A percentile compares a stretch with the other conserved stretches of the same genome.
These are phyloP conservation scores for Spergularia azorica DNA, from an alignment of 179 eudicot genomes.

Conservation along the genomic window DNA sequence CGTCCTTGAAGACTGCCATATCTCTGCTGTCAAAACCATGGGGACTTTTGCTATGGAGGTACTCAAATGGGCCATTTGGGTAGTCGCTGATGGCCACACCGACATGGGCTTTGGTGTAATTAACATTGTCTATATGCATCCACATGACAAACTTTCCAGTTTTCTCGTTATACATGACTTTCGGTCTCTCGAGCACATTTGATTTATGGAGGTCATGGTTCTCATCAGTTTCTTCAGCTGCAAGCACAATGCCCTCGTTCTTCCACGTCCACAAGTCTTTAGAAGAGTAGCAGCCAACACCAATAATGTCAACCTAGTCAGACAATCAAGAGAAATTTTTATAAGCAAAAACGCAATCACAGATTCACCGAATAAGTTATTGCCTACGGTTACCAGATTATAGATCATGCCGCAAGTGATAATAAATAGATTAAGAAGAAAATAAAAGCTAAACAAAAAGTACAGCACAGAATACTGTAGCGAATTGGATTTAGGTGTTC, in stretches of 20 bases:
- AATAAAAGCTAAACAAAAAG: too few relatives aligned
- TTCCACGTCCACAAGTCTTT: conserved; percentile 97
- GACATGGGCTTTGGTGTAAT: conserved; percentile 87
- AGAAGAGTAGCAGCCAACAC: conserved; percentile 97
- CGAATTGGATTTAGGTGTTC: too few relatives aligned
- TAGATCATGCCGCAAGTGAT: too few relatives aligned
- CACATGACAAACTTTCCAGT: conserved; percentile 93
- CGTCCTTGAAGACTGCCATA: conserved; percentile 94
- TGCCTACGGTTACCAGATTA: too few relatives aligned
- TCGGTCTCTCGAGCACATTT: conserved; percentile 93
- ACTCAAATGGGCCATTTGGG: conserved; percentile 83
- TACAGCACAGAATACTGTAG: too few relatives aligned
- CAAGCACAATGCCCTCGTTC: conserved; percentile 86
- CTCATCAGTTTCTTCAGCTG: conserved; percentile 75
- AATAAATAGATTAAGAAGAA: too few relatives aligned
- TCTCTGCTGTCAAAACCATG: conserved; percentile 91
- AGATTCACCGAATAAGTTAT: neutral
- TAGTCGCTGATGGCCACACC: conserved; percentile 77
- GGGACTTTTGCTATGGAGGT: conserved; percentile 77
- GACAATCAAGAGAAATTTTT: neutral
- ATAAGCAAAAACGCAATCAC: neutral
- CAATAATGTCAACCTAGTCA: conserved; percentile 82
- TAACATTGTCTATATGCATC: conserved; percentile 94
- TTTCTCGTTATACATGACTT: conserved; percentile 74
- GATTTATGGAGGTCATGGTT: conserved; percentile 85